Conservation (phyloP, 306 rosid species). For the Castanea crenata region DNA sequence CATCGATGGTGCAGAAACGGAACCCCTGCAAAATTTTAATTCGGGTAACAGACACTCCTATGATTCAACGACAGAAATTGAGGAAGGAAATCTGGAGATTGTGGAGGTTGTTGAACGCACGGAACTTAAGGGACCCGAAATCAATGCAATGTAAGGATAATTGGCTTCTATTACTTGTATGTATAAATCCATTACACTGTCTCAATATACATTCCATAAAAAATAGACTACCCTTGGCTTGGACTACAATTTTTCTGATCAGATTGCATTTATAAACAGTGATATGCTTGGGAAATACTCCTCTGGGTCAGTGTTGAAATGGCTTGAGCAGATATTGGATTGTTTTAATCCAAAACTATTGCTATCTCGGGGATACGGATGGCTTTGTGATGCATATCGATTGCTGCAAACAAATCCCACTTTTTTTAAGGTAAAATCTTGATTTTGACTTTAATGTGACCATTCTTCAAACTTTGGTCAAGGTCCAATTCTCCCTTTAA, state of each 20-base stretch:
- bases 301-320: slow-evolving; percentile 19
- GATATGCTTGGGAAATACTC: slow-evolving; percentile 39
- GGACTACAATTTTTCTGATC: slow-evolving; percentile 16
- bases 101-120: too few relatives aligned
- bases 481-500: neutral
- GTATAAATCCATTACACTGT: neutral
- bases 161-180: neutral
- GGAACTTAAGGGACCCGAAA: too few relatives aligned
- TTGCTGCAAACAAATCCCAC: slow-evolving; percentile 53
- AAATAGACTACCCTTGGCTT: neutral
- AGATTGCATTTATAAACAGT: slow-evolving; percentile 34
- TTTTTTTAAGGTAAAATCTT: slow-evolving; percentile 40
- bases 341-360: slow-evolving; percentile 34
- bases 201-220: neutral
- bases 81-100: neutral
- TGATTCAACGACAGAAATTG: too few relatives aligned
- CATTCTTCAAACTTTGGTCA: neutral
- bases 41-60: too few relatives aligned
- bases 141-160: neutral
- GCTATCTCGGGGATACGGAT: slow-evolving; percentile 38
- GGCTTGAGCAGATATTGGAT: slow-evolving; percentile 35
- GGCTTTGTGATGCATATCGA: slow-evolving; percentile 43
- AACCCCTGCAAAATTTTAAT: too few relatives aligned
- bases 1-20: too few relatives aligned
- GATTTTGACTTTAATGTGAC: neutral